Evolutionary conservation across 2,329 filamentous ascomycete genomes (phyloP).

Genomic region (Penicillium sp.): DNA sequence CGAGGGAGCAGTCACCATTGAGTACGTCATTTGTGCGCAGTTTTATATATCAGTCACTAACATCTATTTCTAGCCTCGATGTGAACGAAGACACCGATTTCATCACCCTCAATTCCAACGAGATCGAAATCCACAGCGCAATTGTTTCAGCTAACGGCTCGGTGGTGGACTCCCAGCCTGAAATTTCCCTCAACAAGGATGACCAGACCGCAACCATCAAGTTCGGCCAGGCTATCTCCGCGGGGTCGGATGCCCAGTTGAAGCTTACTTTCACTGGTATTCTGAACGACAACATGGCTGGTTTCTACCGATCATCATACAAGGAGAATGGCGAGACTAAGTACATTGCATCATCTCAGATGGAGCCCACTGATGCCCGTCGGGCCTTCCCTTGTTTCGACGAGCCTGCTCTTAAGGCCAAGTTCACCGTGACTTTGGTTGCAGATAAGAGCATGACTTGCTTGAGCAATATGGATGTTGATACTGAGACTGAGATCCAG

Average conservation of each 20-base stretch:
- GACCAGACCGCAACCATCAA: constrained; percentile 78
- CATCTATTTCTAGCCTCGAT: constrained; percentile 58
- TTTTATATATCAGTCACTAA: constrained; percentile 4
- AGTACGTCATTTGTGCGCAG: constrained; percentile 49
- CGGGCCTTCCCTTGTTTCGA: constrained; percentile 96
- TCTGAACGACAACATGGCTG: constrained; percentile 93
- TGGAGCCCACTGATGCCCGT: constrained; percentile 93
- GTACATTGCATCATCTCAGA: constrained; percentile 86
- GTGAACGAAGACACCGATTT: constrained; percentile 80
- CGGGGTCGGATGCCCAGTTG: constrained; percentile 74
- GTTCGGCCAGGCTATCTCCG: constrained; percentile 69
- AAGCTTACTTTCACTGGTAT: constrained; percentile 74
- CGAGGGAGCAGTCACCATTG: constrained; percentile 78
- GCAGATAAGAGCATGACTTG: constrained; percentile 89
- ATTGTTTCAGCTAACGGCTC: constrained; percentile 61
- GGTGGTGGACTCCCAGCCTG: constrained; percentile 60
- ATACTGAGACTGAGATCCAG: constrained; percentile 70
- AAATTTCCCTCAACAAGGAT: constrained; percentile 71
- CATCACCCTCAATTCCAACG: constrained; percentile 82
- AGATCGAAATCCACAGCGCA: constrained; percentile 76
- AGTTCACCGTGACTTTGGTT: constrained; percentile 86
- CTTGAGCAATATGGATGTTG: constrained; percentile 95
- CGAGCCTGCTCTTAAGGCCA: constrained; percentile 88
- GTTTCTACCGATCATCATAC: constrained; percentile 95
- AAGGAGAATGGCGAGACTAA: constrained; percentile 79